A percentile compares a stretch with the other conserved stretches of the same genome.
Evolutionary conservation across 306 rosid species (phyloP).

Genomic region (Sicyos edulis): DNA sequence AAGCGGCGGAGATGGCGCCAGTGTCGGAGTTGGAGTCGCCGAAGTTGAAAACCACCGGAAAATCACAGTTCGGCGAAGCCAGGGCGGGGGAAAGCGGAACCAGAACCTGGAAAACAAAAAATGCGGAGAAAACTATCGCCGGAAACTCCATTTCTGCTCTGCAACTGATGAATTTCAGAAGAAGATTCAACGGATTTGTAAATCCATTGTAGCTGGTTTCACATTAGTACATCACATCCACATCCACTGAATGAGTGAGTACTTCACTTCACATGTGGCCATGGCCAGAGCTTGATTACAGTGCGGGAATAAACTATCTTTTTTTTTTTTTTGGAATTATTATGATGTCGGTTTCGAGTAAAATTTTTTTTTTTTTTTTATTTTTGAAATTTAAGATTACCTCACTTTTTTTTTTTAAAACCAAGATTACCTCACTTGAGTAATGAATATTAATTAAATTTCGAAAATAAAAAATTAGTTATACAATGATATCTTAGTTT

Average conservation of each 20-base stretch:
- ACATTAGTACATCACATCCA: background rate
- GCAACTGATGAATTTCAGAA: background rate
- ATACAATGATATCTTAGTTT: no score
- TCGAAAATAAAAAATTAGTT: no score
- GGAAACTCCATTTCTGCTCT: constrained; percentile 6
- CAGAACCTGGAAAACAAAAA: background rate
- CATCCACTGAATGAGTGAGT: background rate
- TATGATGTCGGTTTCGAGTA: no score
- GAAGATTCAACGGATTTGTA: background rate
- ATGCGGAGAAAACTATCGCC: background rate
- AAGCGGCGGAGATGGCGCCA: constrained; percentile 84
- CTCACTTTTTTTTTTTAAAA: no score
- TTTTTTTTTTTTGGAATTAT: no score
- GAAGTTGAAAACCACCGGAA: constrained; percentile 86
- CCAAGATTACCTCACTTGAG: no score
- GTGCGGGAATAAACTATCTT: no score
- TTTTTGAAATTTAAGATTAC: no score
- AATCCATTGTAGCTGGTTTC: background rate
- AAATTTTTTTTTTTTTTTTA: no score
- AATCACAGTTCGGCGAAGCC: constrained; percentile 40
- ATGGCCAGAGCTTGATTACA: no score
- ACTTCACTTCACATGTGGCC: no score
- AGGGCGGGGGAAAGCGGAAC: background rate
- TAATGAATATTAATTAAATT: no score
- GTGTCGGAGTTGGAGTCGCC: constrained; percentile 97